Evolutionary conservation across 2,329 filamentous ascomycete genomes (phyloP).

Genomic region (Paracoccidioides lutzii): DNA sequence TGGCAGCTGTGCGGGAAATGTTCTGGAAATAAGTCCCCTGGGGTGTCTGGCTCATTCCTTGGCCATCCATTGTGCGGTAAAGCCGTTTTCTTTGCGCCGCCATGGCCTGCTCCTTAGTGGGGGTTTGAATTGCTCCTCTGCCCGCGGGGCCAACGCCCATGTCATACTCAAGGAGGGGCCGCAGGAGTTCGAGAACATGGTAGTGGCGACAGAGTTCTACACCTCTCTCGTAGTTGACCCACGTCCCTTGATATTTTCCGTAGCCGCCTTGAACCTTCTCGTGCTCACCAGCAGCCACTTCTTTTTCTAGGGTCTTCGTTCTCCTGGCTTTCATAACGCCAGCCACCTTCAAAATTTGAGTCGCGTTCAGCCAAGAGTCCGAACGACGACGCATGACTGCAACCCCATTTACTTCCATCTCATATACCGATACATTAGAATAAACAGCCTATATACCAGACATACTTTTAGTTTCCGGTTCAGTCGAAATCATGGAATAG

Average conservation of each 20-base stretch:
- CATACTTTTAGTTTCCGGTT: not conserved
- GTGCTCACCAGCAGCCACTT: conserved; percentile 89
- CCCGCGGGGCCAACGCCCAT: conserved; percentile 52
- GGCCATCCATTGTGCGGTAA: conserved; percentile 64
- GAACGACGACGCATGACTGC: conserved; percentile 91
- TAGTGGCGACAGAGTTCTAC: conserved; percentile 78
- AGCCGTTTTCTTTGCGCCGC: conserved; percentile 84
- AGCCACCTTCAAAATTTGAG: conserved; percentile 94
- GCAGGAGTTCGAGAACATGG: conserved; percentile 38
- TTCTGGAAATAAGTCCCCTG: conserved; percentile 94
- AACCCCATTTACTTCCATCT: conserved; percentile 91
- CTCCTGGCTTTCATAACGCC: conserved; percentile 95
- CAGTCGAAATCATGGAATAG: not conserved
- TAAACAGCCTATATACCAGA: conserved; percentile 7
- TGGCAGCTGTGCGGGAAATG: conserved; percentile 84
- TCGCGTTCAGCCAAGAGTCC: conserved; percentile 95
- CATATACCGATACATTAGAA: conserved; percentile 78
- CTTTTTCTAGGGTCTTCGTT: conserved; percentile 95
- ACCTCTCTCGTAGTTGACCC: conserved; percentile 89
- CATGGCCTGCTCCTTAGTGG: conserved; percentile 98
- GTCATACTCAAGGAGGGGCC: conserved; percentile 38
- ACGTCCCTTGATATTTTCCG: conserved; percentile 97
- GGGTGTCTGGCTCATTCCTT: conserved; percentile 47
- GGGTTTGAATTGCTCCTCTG: conserved; percentile 72
- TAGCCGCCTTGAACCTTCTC: conserved; percentile 98